Evolutionary conservation across 164 flowering plant species (phyloP), one percentile per base, ranked within the genome.

Genomic region (Umbellularia californica): DNA sequence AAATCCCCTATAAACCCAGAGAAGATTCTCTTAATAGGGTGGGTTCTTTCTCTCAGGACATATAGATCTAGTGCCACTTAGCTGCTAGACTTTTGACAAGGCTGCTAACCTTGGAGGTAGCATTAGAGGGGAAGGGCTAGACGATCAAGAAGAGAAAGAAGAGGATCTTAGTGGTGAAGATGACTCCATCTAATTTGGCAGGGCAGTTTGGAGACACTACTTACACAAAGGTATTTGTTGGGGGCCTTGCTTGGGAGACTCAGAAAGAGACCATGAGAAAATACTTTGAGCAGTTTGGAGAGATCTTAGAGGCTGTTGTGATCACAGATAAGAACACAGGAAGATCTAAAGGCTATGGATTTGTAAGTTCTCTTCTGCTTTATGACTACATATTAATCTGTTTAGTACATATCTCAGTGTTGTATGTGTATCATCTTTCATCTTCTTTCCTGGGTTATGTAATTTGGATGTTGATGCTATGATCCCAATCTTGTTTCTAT

Each of bases 191-290:
- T 17, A 82, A 80, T 68, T 15, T 82, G 71, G 84, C 83, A 52
- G 80, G 84, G 35, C 93, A 86, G 77, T 90, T 92, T 75, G 98
- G 97, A 24, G 98, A 94, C 68, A 94, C 98, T 24, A 94, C 98
- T 0, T 89, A 87, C 81, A 94, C 98, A 17, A 94, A 94, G 75
- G 95, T 94, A 75, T 94, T 94, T 80, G 98, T 92, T 41, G 98
- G 98, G 52, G 98, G 98, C 0, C 81, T 94, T 76, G 98, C 98
- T n/a, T 94, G 97, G 97, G 97, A 94, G 75, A 94, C 98, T 14
- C 95, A 90, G 71, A 94, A 83, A 73, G 95, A 92, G 58, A 88
- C 95, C 70, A 89, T 94, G 96, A 70, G 41, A 25, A 47, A 15
- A 14, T 83, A 83, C 68, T 86, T 88, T 62, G 85, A 86, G 69